phyloP scores from a whole-genome alignment of 2,329 filamentous ascomycete genomes.

The Pseudogymnoascus sp. region DNA sequence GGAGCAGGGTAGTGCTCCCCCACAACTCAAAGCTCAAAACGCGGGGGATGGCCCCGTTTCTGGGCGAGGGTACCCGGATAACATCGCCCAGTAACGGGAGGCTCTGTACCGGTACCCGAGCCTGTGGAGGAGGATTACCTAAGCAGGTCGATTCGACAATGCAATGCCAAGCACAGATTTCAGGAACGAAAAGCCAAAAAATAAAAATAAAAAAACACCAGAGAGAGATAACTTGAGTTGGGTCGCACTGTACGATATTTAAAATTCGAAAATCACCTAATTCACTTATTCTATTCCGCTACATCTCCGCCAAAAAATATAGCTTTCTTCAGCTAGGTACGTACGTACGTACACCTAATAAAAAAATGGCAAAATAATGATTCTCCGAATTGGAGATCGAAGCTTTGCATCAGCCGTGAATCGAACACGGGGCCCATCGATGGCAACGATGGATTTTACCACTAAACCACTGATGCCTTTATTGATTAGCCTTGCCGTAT shows the following conservation, averaged over 20 bases:
- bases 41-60: not conserved
- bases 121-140: not conserved
- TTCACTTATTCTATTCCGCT: not conserved
- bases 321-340: not conserved
- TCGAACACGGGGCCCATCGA: constrained; percentile 31
- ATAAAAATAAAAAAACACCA: not conserved
- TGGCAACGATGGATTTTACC: constrained; percentile 31
- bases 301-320: not conserved
- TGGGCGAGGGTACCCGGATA: not conserved
- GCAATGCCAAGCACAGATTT: no score
- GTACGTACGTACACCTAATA: not conserved
- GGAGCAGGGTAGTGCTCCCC: not conserved
- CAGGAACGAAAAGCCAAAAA: not conserved
- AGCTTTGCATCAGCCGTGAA: constrained; percentile 22
- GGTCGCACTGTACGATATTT: not conserved
- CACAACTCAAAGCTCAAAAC: not conserved
- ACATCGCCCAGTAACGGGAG: not conserved
- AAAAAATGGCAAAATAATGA: not conserved
- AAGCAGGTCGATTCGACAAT: not conserved
- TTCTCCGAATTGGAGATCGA: not conserved
- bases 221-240: not conserved
- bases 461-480: constrained; percentile 4
- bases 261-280: not conserved
- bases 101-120: not conserved
- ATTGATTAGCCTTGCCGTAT: no score